Evolutionary conservation across 352 stramenopile species (phyloP), one percentile per base, ranked within the genome.

Genomic region (Stramenopiles sp.): DNA sequence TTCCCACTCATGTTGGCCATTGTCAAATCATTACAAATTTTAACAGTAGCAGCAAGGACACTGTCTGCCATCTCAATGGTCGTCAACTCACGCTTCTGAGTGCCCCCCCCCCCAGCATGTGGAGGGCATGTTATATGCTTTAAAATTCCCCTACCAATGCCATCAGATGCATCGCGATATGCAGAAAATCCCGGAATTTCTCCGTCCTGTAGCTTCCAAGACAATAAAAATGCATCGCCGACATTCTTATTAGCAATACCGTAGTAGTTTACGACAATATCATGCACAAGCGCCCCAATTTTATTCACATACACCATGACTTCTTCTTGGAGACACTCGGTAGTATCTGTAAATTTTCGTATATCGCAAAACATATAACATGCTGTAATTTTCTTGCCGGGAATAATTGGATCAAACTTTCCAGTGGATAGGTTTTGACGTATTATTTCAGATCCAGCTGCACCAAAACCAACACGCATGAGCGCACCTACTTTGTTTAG

Each of bases 271-370:
- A 96, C 94, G 0, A 94, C 91, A 82, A 97, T 93, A 31, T 92
- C 87, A 81, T 99, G 95, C 22, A 99, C 89, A 81, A 99, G 97
- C 67, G 92, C 89, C 0, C 94, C 95, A 81, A 99, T 93, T 33
- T 91, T 97, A 84, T 99, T 99, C 81, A 99, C 96, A 86, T 98
- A 97, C 76, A 91, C 97, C 88, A 97, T 97, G 0, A 98, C 90
- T 83, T 98, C 93, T 81, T 97, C 92, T 80, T 96, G 91, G 0
- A 99, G 84, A 32, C 92, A 85, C 81, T 89, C 91, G 67, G 92
- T 96, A 33, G 91, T 95, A 81, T 96, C 90, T 25, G 95, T 96
- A 83, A 98, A 99, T 33, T 96, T 93, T 85, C 97, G 89, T 81
- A 98, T 98, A 81, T 93, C 94, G 0, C 92, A 92, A 85, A 98